Percentiles rank a stretch among this genome's conserved stretches.
phyloP scores from a whole-genome alignment of 441 rosid species.

The Mallotus repandus region DNA sequence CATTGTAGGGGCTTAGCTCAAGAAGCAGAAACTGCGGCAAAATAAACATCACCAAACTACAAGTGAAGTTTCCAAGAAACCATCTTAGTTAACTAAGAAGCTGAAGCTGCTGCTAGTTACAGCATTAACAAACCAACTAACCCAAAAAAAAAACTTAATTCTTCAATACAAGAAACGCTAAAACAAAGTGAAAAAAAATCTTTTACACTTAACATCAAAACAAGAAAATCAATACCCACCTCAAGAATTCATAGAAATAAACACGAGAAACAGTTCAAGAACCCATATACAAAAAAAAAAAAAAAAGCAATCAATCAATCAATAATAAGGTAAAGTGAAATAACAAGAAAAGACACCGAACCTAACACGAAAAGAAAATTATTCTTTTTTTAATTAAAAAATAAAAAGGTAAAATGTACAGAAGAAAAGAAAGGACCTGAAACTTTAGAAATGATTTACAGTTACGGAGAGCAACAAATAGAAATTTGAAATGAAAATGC shows the following conservation, averaged over 20 bases:
- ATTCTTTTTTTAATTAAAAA: background rate
- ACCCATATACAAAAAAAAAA: background rate
- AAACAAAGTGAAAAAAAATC: background rate
- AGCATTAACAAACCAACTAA: background rate
- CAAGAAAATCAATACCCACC: background rate
- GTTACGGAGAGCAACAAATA: background rate
- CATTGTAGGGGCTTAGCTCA: background rate
- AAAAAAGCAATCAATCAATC: background rate
- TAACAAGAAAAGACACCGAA: slow-evolving; percentile 16
- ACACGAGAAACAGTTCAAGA: background rate
- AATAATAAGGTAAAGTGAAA: slow-evolving; percentile 8
- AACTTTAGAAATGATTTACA: background rate
- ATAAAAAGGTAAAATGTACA: background rate
- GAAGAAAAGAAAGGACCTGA: slow-evolving; percentile 16
- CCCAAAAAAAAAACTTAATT: background rate
- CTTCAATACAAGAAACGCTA: background rate
- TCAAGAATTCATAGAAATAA: background rate
- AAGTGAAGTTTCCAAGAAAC: background rate
- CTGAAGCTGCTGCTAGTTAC: background rate
- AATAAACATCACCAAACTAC: background rate
- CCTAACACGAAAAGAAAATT: slow-evolving; percentile 8
- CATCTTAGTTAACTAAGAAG: background rate
- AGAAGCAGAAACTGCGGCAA: background rate
- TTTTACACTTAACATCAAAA: background rate
- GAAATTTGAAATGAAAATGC: no score